Conservation (phyloP, 495 filamentous ascomycete species). For the Polyplosphaeria fusca region DNA sequence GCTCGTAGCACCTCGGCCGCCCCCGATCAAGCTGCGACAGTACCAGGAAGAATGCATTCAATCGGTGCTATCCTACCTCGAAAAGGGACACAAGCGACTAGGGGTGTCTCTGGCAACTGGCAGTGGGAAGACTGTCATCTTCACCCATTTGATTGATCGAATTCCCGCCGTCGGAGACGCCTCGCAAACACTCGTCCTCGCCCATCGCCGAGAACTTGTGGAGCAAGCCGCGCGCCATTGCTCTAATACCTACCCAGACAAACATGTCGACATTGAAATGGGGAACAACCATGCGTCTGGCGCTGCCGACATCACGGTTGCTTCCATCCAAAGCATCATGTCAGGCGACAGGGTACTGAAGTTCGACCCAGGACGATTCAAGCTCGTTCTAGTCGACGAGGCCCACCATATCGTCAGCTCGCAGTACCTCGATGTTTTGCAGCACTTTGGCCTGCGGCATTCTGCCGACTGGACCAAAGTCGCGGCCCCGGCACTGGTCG, state of each 20-base stretch:
- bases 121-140: conserved; percentile 93
- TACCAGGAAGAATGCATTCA: conserved; percentile 66
- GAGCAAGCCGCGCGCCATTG: conserved; percentile 91
- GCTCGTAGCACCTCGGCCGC: conserved; percentile 4
- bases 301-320: conserved; percentile 85
- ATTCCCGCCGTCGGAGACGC: conserved; percentile 57
- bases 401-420: conserved; percentile 94
- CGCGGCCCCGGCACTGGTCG: conserved; percentile 70
- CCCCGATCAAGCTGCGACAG: conserved; percentile 39
- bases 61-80: conserved; percentile 68
- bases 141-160: conserved; percentile 88
- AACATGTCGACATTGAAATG: conserved; percentile 86
- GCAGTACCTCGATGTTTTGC: conserved; percentile 67
- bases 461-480: conserved; percentile 38
- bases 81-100: conserved; percentile 72
- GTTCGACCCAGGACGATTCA: conserved; percentile 76
- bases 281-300: conserved; percentile 69
- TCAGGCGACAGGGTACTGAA: conserved; percentile 72
- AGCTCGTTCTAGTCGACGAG: conserved; percentile 92
- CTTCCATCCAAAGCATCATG: conserved; percentile 78
- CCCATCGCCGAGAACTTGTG: conserved; percentile 89
- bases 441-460: conserved; percentile 68
- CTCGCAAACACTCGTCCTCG: conserved; percentile 83
- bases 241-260: conserved; percentile 69
- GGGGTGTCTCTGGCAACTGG: conserved; percentile 91